Conservation (phyloP, 345 rosid species). For the Acer yangbiense region DNA sequence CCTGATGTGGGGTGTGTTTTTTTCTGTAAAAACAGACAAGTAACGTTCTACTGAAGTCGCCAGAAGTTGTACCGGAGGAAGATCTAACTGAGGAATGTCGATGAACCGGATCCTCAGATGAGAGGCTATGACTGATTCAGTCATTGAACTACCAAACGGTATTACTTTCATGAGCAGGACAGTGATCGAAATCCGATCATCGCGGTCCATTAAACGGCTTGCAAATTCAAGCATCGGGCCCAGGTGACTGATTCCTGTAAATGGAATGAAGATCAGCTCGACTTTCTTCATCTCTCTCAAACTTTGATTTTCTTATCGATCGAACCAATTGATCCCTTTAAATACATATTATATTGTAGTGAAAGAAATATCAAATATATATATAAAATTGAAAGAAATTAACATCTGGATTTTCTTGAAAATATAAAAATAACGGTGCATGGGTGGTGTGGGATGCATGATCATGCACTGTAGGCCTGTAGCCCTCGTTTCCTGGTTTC, state of each 20-base stretch:
- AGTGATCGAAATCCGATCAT: conserved; percentile 35
- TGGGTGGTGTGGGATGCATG: too few species aligned
- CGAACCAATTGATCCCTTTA: too few species aligned
- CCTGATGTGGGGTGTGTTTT: conserved; percentile 21
- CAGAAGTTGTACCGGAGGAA: conserved; percentile 23
- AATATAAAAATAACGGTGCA: too few species aligned
- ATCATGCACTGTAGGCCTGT: too few species aligned
- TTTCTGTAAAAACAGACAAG: conserved; percentile 4
- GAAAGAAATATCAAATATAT: too few species aligned
- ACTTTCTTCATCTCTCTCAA: conserved; percentile 21
- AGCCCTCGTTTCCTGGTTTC: too few species aligned
- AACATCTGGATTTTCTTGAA: too few species aligned
- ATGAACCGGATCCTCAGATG: conserved; percentile 33
- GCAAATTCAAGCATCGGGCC: conserved; percentile 49
- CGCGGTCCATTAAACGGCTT: conserved; percentile 34
- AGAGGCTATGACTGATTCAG: conserved; percentile 3
- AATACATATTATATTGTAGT: too few species aligned
- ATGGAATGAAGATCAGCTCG: conserved; percentile 40
- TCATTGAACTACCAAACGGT: neutral
- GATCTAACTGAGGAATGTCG: conserved; percentile 32
- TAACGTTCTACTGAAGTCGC: conserved; percentile 21
- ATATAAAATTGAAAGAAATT: too few species aligned
- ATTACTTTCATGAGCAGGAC: conserved; percentile 25
- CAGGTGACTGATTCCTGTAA: conserved; percentile 44
- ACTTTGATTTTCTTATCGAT: too few species aligned